phyloP scores from a whole-genome alignment of 2,329 filamentous ascomycete genomes.

The Colletotrichum karsti region DNA sequence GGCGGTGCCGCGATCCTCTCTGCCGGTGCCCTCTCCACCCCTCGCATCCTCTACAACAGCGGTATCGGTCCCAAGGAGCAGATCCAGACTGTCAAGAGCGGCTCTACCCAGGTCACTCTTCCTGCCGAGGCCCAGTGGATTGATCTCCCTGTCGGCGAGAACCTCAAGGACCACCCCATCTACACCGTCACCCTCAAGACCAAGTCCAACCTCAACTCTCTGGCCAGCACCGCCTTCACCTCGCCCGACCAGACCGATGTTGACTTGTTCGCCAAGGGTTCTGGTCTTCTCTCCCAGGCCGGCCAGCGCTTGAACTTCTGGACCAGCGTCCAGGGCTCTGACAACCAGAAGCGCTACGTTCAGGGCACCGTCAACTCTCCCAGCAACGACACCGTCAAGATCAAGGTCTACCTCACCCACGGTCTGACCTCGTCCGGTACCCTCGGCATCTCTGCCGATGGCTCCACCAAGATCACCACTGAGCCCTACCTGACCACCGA shows the following conservation, averaged over 20 bases:
- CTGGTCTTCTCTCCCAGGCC: slow-evolving; percentile 52
- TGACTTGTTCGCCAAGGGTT: slow-evolving; percentile 42
- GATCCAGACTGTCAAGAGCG: slow-evolving; percentile 55
- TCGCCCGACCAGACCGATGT: slow-evolving; percentile 37
- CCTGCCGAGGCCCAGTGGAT: slow-evolving; percentile 36
- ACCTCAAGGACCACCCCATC: slow-evolving; percentile 44
- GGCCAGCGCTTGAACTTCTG: slow-evolving; percentile 57
- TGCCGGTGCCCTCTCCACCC: slow-evolving; percentile 30
- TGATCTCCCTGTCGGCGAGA: slow-evolving; percentile 51
- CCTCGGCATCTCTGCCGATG: slow-evolving; percentile 50
- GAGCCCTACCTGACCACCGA: slow-evolving; percentile 42
- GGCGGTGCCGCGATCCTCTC: slow-evolving; percentile 30
- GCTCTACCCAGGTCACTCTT: slow-evolving; percentile 39
- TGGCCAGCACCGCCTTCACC: slow-evolving; percentile 13
- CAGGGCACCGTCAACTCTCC: slow-evolving; percentile 57
- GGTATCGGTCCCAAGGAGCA: slow-evolving; percentile 62
- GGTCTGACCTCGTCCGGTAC: slow-evolving; percentile 56
- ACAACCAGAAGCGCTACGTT: slow-evolving; percentile 46
- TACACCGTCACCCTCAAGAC: slow-evolving; percentile 39
- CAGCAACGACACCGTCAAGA: slow-evolving; percentile 49
- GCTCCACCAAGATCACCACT: slow-evolving; percentile 50
- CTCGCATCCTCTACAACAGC: slow-evolving; percentile 63
- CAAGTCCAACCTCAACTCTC: slow-evolving; percentile 32
- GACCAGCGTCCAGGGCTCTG: slow-evolving; percentile 50
- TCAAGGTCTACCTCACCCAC: slow-evolving; percentile 60